Evolutionary conservation across 805 yeast genomes (phyloP).

Genomic region (Saccharomycopsis microspora): DNA sequence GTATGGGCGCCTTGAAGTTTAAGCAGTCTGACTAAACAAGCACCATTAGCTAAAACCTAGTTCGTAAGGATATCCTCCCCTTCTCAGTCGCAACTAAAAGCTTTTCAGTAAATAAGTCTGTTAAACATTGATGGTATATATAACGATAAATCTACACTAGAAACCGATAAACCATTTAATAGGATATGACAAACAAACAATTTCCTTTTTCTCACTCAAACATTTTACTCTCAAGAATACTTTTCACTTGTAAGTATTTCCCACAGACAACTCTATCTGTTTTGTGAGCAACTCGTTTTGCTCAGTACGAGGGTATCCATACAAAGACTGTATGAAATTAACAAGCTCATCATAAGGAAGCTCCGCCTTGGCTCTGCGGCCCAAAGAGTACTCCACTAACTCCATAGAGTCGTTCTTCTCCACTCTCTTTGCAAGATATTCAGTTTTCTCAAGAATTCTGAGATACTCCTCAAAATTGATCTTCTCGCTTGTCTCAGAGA

Average conservation of each 20-base stretch:
- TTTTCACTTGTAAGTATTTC: constrained; percentile 3
- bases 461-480: constrained; percentile 18
- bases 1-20: too few species aligned
- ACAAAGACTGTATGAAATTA: constrained; percentile 18
- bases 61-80: too few species aligned
- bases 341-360: constrained; percentile 20
- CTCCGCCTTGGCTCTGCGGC: constrained; percentile 22
- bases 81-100: too few species aligned
- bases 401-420: constrained; percentile 19
- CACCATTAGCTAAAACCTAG: too few species aligned
- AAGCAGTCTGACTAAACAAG: too few species aligned
- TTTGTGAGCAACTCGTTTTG: constrained; percentile 8
- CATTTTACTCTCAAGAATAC: too few species aligned
- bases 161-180: too few species aligned
- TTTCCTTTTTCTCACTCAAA: too few species aligned
- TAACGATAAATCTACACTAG: too few species aligned
- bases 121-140: too few species aligned
- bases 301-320: constrained; percentile 10
- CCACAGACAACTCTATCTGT: constrained; percentile 9
- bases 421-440: constrained; percentile 19
- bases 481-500: background rate
- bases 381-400: constrained; percentile 21
- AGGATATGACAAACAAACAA: too few species aligned
- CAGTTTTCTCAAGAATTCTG: constrained; percentile 19
- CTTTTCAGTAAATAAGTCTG: too few species aligned